Percentiles rank a stretch among this genome's conserved stretches.
phyloP scores from a whole-genome alignment of 1,284 basidiomycete genomes.

The Pseudozyma sp. region DNA sequence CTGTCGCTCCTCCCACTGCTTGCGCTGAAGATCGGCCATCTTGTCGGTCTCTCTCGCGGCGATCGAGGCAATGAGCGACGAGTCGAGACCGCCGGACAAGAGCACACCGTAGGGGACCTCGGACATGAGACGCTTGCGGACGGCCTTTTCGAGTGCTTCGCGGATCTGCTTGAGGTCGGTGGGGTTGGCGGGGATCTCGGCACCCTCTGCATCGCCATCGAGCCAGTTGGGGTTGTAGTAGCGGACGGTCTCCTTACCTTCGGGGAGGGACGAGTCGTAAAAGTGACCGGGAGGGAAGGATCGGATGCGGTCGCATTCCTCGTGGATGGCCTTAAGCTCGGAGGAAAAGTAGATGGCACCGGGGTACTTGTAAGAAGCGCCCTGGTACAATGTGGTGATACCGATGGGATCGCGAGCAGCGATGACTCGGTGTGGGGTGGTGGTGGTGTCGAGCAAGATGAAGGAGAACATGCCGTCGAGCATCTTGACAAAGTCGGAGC shows the following conservation, averaged over 20 bases:
- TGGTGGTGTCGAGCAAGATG: constrained; percentile 91
- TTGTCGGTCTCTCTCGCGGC: constrained; percentile 97
- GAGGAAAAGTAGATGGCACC: constrained; percentile 92
- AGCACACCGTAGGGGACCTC: constrained; percentile 99
- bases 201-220: constrained; percentile 72
- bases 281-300: constrained; percentile 97
- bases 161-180: constrained; percentile 75
- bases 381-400: constrained; percentile 97
- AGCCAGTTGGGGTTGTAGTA: constrained; percentile 69
- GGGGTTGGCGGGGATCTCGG: constrained; percentile 75
- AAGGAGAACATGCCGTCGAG: constrained; percentile 99
- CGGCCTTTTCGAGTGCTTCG: constrained; percentile 88
- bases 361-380: constrained; percentile 86
- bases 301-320: constrained; percentile 94
- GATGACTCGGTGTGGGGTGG: constrained; percentile 87
- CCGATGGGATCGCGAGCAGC: constrained; percentile 98
- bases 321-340: constrained; percentile 91
- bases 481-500: constrained; percentile 69
- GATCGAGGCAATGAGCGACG: constrained; percentile 93
- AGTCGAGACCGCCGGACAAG: constrained; percentile 93
- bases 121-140: constrained; percentile 95
- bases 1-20: constrained; percentile 73
- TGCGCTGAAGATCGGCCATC: constrained; percentile 70
- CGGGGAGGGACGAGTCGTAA: constrained; percentile 65
- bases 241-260: constrained; percentile 67